Evolutionary conservation across 768 basidiomycete species (phyloP).

Genomic region (Cystoderma amianthinum): DNA sequence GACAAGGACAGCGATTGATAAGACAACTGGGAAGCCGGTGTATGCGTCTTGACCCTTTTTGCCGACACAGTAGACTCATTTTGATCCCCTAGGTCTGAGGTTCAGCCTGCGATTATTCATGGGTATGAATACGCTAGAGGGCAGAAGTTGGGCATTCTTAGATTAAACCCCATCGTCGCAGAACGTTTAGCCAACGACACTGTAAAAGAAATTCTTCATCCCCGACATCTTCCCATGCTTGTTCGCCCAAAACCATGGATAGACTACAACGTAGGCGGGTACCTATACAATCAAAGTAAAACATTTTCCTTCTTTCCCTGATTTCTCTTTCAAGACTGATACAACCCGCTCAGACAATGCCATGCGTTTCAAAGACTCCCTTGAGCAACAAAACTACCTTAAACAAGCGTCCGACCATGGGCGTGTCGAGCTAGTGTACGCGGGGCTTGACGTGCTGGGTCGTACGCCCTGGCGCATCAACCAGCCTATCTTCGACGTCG

Average conservation of each 20-base stretch:
- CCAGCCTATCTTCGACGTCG: slow-evolving; percentile 64
- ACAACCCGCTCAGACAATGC: slow-evolving; percentile 42
- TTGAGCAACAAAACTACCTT: slow-evolving; percentile 79
- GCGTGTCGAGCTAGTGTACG: slow-evolving; percentile 78
- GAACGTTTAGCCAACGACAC: slow-evolving; percentile 73
- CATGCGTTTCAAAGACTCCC: slow-evolving; percentile 91
- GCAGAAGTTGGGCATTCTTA: slow-evolving; percentile 87
- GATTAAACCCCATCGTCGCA: slow-evolving; percentile 74
- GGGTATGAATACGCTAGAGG: slow-evolving; percentile 93
- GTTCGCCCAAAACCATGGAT: slow-evolving; percentile 88
- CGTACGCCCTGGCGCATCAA: slow-evolving; percentile 90
- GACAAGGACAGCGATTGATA: slow-evolving; percentile 48
- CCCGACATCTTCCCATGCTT: slow-evolving; percentile 94
- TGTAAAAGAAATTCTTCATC: slow-evolving; percentile 69
- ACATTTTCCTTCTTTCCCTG: slow-evolving; percentile 3
- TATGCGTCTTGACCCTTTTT: slow-evolving; percentile 19
- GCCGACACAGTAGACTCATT: slow-evolving; percentile 3
- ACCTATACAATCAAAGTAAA: slow-evolving; percentile 72
- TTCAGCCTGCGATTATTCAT: slow-evolving; percentile 88
- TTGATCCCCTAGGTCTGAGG: slow-evolving; percentile 46
- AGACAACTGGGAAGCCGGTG: slow-evolving; percentile 52
- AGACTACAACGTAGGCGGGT: slow-evolving; percentile 70
- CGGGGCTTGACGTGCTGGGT: slow-evolving; percentile 86
- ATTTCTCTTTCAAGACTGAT: slow-evolving; percentile 4
- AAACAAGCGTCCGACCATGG: slow-evolving; percentile 65